Base-by-base conservation (phyloP, 2,329 filamentous ascomycete species). In the Fusarium pseudograminearum region DNA sequence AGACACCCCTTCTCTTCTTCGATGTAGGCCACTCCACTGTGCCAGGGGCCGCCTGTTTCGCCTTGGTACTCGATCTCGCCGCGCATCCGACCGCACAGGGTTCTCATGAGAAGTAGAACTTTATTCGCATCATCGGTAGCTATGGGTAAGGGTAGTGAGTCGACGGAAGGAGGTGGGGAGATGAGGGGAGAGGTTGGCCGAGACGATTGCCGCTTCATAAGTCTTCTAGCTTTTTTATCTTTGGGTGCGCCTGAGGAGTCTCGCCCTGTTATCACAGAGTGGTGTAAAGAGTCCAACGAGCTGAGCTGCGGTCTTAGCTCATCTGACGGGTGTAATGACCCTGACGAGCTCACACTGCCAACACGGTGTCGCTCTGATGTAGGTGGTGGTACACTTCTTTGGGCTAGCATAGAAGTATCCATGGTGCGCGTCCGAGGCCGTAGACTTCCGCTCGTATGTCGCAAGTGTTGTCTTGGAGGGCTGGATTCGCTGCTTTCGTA, bases 41-140 rank as follows among this genome's bases (percentile, higher is more conserved):
- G 84, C 93, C 93, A 96, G 2, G 85, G 83, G 18, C 85, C 88
- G 26, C 83, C 82, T 16, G 84, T 83, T 38, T 89, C 87, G 44
- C 84, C 84, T 72, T 91, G 88, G 76, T 93, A 95, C 68, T 93
- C 90, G 31, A 94, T 84, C 70, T 91, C 89, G 58, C 93, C 93
- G 73, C 89, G 90, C 92, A 95, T 96, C 70, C 90, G 87, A 30
- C 93, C 93, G 74, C 90, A 91, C 9, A 93, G 82, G 26, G 86
- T 90, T 77, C 90, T 92, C 92, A 96, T 95, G 63, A 96, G 80
- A 73, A 89, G 84, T 56, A 94, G 81, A 28, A 95, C 86, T 75
- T 89, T 91, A 72, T 90, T 90, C 40, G 91, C 89, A 78, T 94
- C 90, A 22, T 87, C 85, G 6, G 89, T 90, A 36, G 86, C 85